Conservation (phyloP, 495 filamentous ascomycete genomes). For the Tuber indicum region DNA sequence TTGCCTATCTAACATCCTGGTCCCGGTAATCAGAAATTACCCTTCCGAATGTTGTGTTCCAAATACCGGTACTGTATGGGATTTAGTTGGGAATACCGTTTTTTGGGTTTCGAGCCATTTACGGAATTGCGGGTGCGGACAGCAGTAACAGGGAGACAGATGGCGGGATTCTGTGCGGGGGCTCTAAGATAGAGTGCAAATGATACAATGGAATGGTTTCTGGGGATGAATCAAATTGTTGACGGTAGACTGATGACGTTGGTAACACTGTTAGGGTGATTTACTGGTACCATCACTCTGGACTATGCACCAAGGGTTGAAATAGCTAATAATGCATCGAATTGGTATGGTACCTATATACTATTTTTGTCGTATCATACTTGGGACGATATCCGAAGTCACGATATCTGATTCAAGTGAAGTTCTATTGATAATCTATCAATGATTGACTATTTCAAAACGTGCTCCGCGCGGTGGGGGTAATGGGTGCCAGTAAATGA, state of each 20-base stretch:
- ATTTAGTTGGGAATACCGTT: background rate
- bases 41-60: background rate
- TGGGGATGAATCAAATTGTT: background rate
- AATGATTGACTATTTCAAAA: background rate
- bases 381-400: background rate
- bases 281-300: background rate
- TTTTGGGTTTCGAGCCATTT: background rate
- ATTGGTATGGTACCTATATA: background rate
- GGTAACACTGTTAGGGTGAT: background rate
- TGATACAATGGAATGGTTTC: background rate
- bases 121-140: background rate
- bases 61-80: background rate
- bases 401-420: background rate
- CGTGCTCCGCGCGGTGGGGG: background rate
- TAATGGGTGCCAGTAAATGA: background rate
- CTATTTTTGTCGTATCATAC: background rate
- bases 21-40: background rate
- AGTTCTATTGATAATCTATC: background rate
- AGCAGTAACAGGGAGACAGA: background rate
- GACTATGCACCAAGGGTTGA: background rate
- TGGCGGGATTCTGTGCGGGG: background rate
- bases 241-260: background rate
- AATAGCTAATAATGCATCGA: background rate
- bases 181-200: background rate
- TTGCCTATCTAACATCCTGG: background rate